Conservation (phyloP, 176 grass and related monocot species). For the Rhynchospora breviuscula region DNA sequence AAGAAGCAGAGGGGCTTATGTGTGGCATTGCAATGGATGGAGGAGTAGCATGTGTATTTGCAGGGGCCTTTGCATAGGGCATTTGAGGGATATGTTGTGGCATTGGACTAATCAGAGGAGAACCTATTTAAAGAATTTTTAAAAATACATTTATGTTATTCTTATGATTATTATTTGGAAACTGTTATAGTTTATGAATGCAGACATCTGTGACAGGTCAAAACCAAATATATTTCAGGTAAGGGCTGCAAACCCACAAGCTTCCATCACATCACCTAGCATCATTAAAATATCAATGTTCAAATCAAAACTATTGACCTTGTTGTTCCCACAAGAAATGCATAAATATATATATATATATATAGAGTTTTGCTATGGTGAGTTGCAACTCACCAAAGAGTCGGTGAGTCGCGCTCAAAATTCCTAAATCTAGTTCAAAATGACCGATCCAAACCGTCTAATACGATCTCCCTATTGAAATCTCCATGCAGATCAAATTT, state of each 20-base stretch:
- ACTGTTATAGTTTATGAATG: neutral
- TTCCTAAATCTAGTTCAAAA: no score
- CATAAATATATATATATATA: constrained; percentile 15
- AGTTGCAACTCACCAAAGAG: no score
- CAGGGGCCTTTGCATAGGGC: constrained; percentile 45
- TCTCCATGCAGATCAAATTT: no score
- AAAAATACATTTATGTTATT: neutral
- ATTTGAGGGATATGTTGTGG: constrained; percentile 40
- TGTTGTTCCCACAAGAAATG: neutral
- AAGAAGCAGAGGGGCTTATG: constrained; percentile 38
- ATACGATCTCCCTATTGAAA: no score
- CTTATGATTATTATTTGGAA: neutral
- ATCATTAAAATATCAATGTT: neutral
- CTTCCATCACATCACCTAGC: neutral
- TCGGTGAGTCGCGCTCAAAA: no score
- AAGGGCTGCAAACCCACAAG: neutral
- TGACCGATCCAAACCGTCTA: no score
- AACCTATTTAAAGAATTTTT: constrained; percentile 25
- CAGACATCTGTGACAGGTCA: no score
- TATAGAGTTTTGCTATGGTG: no score
- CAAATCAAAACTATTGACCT: no score
- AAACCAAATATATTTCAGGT: neutral
- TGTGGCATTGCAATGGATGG: constrained; percentile 19
- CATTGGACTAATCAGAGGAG: constrained; percentile 56
- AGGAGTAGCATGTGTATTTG: constrained; percentile 33